Evolutionary conservation across 805 yeast species (phyloP).

Genomic region (Starmerella ratchasimensis): DNA sequence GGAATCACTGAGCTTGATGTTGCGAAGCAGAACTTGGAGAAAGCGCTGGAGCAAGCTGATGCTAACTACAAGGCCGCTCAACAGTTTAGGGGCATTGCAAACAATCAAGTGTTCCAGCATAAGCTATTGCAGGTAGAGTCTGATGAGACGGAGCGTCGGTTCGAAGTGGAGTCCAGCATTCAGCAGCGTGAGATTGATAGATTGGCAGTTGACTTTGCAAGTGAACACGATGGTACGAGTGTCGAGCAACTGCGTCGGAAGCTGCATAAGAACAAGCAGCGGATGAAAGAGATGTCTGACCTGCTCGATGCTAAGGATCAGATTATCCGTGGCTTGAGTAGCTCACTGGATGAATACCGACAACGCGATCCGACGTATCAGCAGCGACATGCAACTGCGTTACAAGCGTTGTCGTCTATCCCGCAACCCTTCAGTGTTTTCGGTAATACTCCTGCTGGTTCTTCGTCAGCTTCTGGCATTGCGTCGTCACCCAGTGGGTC

Average conservation of each 20-base stretch:
- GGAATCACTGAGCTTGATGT: slow-evolving; percentile 8
- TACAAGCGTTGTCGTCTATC: no score
- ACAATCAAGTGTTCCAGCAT: slow-evolving; percentile 24
- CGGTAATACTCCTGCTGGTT: no score
- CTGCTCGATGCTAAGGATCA: slow-evolving; percentile 34
- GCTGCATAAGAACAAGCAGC: slow-evolving; percentile 31
- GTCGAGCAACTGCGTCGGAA: slow-evolving; percentile 28
- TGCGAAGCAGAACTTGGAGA: slow-evolving; percentile 10
- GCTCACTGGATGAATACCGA: slow-evolving; percentile 4
- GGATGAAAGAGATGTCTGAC: slow-evolving; percentile 34
- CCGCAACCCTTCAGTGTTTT: no score
- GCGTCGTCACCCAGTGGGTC: no score
- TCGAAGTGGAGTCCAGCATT: slow-evolving; percentile 36
- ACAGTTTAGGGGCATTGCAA: slow-evolving; percentile 20
- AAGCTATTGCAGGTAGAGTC: slow-evolving; percentile 33
- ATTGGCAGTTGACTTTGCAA: slow-evolving; percentile 28
- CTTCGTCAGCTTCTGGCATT: no score
- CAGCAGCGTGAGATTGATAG: slow-evolving; percentile 36
- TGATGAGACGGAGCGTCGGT: slow-evolving; percentile 33
- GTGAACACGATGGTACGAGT: slow-evolving; percentile 26
- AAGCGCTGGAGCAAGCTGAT: slow-evolving; percentile 19
- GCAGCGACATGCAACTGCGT: slow-evolving; percentile 24
- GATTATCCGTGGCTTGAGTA: no score
- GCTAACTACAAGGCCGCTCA: slow-evolving; percentile 17
- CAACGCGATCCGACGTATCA: slow-evolving; percentile 22